Base-by-base conservation (phyloP, 306 rosid species). In the Pyrus betulifolia region DNA sequence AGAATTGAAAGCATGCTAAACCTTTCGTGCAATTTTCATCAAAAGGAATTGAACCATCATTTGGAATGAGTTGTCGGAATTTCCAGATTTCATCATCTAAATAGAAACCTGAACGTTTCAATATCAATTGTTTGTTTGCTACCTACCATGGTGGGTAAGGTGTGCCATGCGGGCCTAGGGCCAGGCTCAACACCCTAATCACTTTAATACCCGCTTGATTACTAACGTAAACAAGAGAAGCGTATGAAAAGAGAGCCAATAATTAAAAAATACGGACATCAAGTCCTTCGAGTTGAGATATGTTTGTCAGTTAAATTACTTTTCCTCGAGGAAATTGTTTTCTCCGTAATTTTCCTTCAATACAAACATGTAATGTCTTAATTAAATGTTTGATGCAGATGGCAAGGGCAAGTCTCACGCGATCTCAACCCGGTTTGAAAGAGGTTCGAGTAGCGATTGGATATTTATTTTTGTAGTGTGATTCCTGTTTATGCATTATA, bases 391-490 rank as follows among this genome's bases (percentile, higher is more conserved):
- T 87, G 80, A 62, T 59, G 81, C 96, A 96, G 99, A 92, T 96
- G 99, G 99, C 99, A 92, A 81, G 98, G 99, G 67, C 98, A 88
- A 87, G 89, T 82, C 74, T 89, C 96, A 21, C 52, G 89, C 65
- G 94, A 96, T 92, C 85, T 91, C 74, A 89, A 83, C 80, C 88
- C 87, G 74, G 75, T 96, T 71, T 95, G 82, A 77, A 83, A 54
- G 87, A 83, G 81, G 74, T 38, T 62, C 21, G 40, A 52, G 25
- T 67, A 17, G 76, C 51, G 75, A 58, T 18, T 72, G 66, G 72
- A 51, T 78, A 61, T 77, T 78, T 76, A 82, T 84, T 83, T 84
- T 82, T 69, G 77, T 79, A 69, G 73, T 63, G 87, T 81, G 81
- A 74, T 86, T 80, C 46, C 31, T 78, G 31, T 82, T 81, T 80